phyloP scores from a whole-genome alignment of 2,329 filamentous ascomycete species.

The Periconia sp. region DNA sequence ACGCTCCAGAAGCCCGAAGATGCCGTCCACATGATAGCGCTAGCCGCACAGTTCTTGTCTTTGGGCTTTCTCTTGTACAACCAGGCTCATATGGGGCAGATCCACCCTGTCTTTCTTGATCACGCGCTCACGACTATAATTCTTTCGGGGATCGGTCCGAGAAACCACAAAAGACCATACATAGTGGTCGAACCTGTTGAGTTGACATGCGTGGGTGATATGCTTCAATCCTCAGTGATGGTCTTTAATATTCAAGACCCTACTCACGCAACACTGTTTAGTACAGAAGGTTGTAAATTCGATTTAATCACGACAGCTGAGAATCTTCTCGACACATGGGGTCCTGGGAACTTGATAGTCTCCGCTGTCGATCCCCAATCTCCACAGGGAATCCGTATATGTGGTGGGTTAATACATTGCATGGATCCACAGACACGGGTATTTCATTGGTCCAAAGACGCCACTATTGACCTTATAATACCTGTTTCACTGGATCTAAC shows the following conservation, averaged over 20 bases:
- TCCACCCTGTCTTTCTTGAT: constrained; percentile 6
- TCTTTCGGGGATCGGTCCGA: background rate
- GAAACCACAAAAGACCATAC: background rate
- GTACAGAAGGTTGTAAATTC: background rate
- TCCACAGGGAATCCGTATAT: background rate
- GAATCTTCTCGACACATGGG: background rate
- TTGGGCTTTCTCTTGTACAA: constrained; percentile 7
- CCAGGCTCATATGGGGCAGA: constrained; percentile 5
- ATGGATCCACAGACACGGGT: background rate
- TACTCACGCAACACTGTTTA: background rate
- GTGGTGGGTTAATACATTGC: background rate
- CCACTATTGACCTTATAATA: too few species aligned
- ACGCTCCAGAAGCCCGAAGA: background rate
- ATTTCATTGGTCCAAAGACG: background rate
- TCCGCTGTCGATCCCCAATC: background rate
- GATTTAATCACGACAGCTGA: background rate
- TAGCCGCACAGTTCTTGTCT: constrained; percentile 3
- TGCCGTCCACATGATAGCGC: background rate
- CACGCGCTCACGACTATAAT: background rate
- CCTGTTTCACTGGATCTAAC: background rate
- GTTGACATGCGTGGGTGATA: constrained; percentile 4
- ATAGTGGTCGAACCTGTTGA: background rate
- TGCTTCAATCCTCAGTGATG: constrained; percentile 2
- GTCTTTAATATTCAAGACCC: background rate
- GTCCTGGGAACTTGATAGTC: background rate